Evolutionary conservation across 1,284 basidiomycete genomes (phyloP), one percentile per base, ranked within the genome.

Genomic region (Trametes polyzona): DNA sequence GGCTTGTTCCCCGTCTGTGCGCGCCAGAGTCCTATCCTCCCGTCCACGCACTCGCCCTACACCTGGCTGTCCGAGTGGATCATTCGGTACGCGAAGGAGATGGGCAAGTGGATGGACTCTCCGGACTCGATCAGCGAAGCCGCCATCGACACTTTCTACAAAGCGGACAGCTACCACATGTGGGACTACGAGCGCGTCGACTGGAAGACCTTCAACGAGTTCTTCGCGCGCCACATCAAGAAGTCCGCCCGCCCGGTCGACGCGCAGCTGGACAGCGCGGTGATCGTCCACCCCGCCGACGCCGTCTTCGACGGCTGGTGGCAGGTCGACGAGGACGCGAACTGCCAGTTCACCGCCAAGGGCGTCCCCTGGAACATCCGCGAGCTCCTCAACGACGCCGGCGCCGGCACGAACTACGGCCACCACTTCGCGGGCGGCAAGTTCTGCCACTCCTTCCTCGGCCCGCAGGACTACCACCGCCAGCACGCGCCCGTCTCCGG

Each of bases 151-250:
- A 58, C 55, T 2, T 65, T 67, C 56, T 54, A 55, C 23, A 12
- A 42, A 2, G 33, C 61, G 11, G 24, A 36, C 1, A 39, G n/a
- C 16, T 66, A 63, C 52, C 59, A 55, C 56, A 63, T 65, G 57
- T 14, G 61, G 48, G 61, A 66, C 47, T 65, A 65, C 56, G 49
- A 42, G 24, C 12, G n/a, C 14, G 55, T 47, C 17, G 55, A 46
- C 1, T 65, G 64, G 64, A 55, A 54, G 54, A 62, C 57, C n/a
- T 65, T 65, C 55, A 65, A 65, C 52, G 59, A 65, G 29, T 63
- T 65, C 57, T 65, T 65, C 47, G 54, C 61, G 6, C 61, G 64
- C 10, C 23, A 58, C 14, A 58, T 65, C 50, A 44, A 59, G n/a
- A 42, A 52, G 21, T 37, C 17, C 2, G 2, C 36, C 41, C 61